Conservation (phyloP, 257 asterid genomes). For the Jacaranda copaia region DNA sequence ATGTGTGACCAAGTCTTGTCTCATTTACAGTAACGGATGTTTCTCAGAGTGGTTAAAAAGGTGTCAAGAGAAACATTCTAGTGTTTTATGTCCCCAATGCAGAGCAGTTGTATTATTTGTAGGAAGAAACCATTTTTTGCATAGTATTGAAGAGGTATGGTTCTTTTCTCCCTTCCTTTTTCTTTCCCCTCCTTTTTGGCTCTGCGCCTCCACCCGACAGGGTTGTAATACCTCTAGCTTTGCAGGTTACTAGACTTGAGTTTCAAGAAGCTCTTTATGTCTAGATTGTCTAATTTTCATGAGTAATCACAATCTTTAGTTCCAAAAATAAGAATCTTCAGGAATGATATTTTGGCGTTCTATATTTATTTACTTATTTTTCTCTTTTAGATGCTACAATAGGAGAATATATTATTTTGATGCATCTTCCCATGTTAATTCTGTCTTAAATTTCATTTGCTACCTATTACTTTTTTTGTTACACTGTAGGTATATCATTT, state of each 20-base stretch:
- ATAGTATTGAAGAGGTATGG: constrained; percentile 86
- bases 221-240: not conserved
- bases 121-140: constrained; percentile 93
- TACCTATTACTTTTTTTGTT: constrained; percentile 3
- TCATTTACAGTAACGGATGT: constrained; percentile 85
- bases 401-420: not conserved
- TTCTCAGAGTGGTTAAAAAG: constrained; percentile 98
- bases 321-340: not conserved
- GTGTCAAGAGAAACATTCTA: constrained; percentile 74
- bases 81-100: constrained; percentile 89
- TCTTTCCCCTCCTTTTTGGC: not conserved
- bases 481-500: not conserved
- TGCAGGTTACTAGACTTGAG: not conserved
- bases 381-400: not conserved
- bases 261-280: not conserved
- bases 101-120: constrained; percentile 93
- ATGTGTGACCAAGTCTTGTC: constrained; percentile 28
- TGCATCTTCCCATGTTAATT: constrained; percentile 2
- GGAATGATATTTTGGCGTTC: not conserved
- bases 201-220: not conserved
- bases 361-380: not conserved
- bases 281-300: constrained; percentile 18
- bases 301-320: constrained; percentile 12
- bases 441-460: constrained; percentile 16
- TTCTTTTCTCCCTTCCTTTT: not conserved